Percentiles rank a stretch among this genome's conserved stretches.
These are phyloP conservation scores for Fomitopsis schrenkii DNA, from an alignment of 1,284 basidiomycete genomes.

Conservation along the genomic window DNA sequence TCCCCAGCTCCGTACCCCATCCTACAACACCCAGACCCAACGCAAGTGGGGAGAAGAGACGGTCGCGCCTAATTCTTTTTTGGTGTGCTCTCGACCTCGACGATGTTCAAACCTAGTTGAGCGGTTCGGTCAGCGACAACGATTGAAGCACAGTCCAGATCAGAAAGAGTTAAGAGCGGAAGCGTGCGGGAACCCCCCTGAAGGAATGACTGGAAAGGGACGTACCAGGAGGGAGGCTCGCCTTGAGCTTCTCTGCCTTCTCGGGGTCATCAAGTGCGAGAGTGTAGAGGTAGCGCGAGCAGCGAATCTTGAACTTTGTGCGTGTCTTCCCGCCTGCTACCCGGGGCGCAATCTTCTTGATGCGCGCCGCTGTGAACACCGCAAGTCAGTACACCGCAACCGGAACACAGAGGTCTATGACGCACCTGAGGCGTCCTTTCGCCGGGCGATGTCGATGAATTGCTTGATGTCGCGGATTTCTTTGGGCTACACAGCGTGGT, in stretches of 20 bases:
- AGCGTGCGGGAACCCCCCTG: too few relatives aligned
- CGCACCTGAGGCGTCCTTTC: conserved; percentile 80
- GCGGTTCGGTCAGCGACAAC: not conserved
- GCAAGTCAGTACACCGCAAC: not conserved
- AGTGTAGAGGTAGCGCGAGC: conserved; percentile 97
- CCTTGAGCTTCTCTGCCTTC: conserved; percentile 98
- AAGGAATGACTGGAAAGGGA: not conserved
- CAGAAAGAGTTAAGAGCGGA: too few relatives aligned
- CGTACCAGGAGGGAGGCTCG: conserved; percentile 92
- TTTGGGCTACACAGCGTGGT: conserved; percentile 69
- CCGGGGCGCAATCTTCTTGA: conserved; percentile 87
- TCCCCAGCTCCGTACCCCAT: not conserved
- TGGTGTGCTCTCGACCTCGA: conserved; percentile 58
- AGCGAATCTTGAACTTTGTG: conserved; percentile 99
- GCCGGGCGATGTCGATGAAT: conserved; percentile 95
- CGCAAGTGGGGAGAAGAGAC: not conserved
- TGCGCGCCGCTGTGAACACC: conserved; percentile 78
- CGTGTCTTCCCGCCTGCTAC: conserved; percentile 70
- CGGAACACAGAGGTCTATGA: conserved; percentile 15
- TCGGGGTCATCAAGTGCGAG: conserved; percentile 93
- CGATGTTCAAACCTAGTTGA: conserved; percentile 52
- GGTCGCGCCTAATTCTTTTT: conserved; percentile 64
- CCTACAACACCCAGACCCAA: not conserved
- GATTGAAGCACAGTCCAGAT: too few relatives aligned
- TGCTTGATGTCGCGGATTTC: conserved; percentile 99